phyloP scores from a whole-genome alignment of 805 yeast genomes.

The Candida sithepensis region DNA sequence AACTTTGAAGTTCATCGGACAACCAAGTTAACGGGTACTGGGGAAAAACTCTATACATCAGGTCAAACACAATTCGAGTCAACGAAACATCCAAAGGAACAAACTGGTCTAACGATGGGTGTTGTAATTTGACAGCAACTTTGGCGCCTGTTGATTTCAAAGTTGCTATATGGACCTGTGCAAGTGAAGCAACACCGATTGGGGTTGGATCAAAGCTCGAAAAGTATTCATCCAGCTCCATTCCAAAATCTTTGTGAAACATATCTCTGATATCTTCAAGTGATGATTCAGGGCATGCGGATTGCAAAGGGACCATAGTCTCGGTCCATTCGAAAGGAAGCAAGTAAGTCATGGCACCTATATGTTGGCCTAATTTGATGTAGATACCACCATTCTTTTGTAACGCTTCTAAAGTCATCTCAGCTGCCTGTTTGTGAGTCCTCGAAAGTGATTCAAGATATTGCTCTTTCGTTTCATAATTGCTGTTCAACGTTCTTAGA shows the following conservation, averaged over 20 bases:
- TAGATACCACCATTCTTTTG: slow-evolving; percentile 88
- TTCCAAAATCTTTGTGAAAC: slow-evolving; percentile 67
- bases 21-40: slow-evolving; percentile 93
- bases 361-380: slow-evolving; percentile 93
- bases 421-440: slow-evolving; percentile 77
- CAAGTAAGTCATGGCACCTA: slow-evolving; percentile 86
- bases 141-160: slow-evolving; percentile 49
- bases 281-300: slow-evolving; percentile 80
- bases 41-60: slow-evolving; percentile 79
- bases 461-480: slow-evolving; percentile 41
- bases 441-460: slow-evolving; percentile 49
- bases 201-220: slow-evolving; percentile 66
- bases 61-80: slow-evolving; percentile 69
- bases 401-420: slow-evolving; percentile 71
- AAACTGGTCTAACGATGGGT: slow-evolving; percentile 79
- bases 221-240: slow-evolving; percentile 58
- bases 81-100: slow-evolving; percentile 86
- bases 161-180: slow-evolving; percentile 87
- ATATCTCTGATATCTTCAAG: slow-evolving; percentile 62
- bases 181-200: slow-evolving; percentile 92
- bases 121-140: slow-evolving; percentile 95
- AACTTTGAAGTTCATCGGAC: slow-evolving; percentile 85
- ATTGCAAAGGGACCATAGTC: slow-evolving; percentile 90
- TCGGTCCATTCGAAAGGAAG: slow-evolving; percentile 94
- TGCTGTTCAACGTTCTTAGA: slow-evolving; percentile 45